Base-by-base conservation (phyloP, 2,329 filamentous ascomycete genomes). In the Fusarium sp. region DNA sequence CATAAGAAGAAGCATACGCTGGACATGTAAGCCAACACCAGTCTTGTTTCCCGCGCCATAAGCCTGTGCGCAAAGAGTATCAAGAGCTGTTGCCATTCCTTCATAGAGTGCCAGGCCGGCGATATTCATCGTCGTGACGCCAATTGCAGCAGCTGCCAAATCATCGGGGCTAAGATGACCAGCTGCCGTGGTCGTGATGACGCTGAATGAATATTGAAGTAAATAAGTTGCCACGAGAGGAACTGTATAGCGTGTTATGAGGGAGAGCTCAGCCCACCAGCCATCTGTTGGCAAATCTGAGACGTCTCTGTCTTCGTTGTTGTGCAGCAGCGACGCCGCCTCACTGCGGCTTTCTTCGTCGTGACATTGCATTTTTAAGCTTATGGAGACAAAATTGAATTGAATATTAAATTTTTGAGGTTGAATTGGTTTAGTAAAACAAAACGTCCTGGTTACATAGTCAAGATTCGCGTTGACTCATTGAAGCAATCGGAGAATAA, bases 71-170 rank as follows among this genome's bases (percentile, higher is more conserved):
- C 75, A 77, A 4, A 77, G 69, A 4, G 75, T 77, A 32, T 77
- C 75, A 9, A 77, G 69, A 12, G 75, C 73, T 1, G 75, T 77
- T 2, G 75, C 73, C 75, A 77, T 77, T 35, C 75, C 75, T 45
- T 77, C 74, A 30, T 75, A 74, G 26, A 86, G 78, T 2, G 86
- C 83, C 23, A 85, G 81, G 1, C 86, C 87, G 10, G 85, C 80
- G 54, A 89, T 88, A 64, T 85, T 88, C 70, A 86, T 85, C 0
- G 86, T 88, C 48, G 85, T 87, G 27, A 85, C 82, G 27, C 85
- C 85, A 18, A 88, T 75, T 57, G 83, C 85, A 0, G 86, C 85
- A 0, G 86, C 86, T 2, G 85, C 86, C 13, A 88, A 76, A 62
- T 86, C 86, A 70, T 85, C 82, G 6, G 84, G 84, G 23, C 86